A percentile compares a stretch with the other conserved stretches of the same genome.
These are phyloP conservation scores for Trichoderma virens DNA, from an alignment of 495 filamentous ascomycete species.

Conservation along the genomic window DNA sequence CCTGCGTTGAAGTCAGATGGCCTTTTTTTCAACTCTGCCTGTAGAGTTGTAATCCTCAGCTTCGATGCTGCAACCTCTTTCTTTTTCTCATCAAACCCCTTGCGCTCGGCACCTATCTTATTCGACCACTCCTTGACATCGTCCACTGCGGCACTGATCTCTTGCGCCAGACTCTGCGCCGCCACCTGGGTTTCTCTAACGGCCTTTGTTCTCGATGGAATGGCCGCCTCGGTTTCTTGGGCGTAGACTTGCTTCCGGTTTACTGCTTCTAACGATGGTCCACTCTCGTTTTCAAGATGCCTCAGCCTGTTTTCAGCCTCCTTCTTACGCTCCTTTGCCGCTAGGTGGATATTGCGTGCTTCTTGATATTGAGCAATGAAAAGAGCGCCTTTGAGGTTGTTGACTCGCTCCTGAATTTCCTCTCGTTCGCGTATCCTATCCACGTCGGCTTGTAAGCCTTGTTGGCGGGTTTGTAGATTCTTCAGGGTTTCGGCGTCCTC, in stretches of 20 bases:
- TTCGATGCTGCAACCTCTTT: conserved; percentile 38
- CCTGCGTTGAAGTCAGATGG: conserved; percentile 41
- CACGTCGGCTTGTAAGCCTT: conserved; percentile 72
- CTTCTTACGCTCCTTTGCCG: conserved; percentile 38
- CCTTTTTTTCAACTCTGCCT: conserved; percentile 34
- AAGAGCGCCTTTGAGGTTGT: conserved; percentile 54
- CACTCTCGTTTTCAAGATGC: conserved; percentile 50
- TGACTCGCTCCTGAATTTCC: conserved; percentile 55
- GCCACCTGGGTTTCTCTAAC: conserved; percentile 6
- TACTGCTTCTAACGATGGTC: conserved; percentile 59
- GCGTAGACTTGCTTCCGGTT: conserved; percentile 58
- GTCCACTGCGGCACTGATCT: conserved; percentile 42
- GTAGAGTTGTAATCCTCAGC: conserved; percentile 34
- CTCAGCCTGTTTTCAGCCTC: conserved; percentile 43
- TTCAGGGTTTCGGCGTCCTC: conserved; percentile 52
- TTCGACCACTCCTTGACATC: conserved; percentile 47
- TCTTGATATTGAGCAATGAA: conserved; percentile 57
- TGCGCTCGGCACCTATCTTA: conserved; percentile 51
- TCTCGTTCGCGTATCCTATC: conserved; percentile 71
- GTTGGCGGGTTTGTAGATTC: conserved; percentile 65
- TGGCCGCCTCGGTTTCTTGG: conserved; percentile 19
- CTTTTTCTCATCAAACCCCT: conserved; percentile 40
- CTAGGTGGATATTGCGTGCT: conserved; percentile 33
- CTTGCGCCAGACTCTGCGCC: conserved; percentile 19
- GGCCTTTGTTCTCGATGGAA: conserved; percentile 17